Evolutionary conservation across 2,329 filamentous ascomycete species (phyloP), one percentile per base, ranked within the genome.

Genomic region (Hirsutella rhossiliensis): DNA sequence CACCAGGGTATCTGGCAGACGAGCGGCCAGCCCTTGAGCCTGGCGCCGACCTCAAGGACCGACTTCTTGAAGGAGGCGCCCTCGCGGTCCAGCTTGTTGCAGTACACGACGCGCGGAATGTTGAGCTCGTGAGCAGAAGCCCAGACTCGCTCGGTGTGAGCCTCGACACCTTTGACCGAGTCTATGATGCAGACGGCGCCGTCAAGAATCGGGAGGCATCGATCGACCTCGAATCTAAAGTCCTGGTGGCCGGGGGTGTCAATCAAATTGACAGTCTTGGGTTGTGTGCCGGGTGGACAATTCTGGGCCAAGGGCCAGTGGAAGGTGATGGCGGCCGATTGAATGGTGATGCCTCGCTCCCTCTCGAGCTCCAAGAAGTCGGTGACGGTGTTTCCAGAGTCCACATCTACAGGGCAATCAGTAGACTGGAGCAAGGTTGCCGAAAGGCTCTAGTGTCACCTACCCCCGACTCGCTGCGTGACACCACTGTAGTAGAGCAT

Each of bases 401-500:
- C 90, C 50, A 98, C 92, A 62, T 96, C 89, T 78, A 17, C 12
- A 12, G 4, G 3, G 11, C 15, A 1, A 15, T 38, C 17, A 40
- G 23, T 11, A 28, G 31, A 34, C 7, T 30, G 6, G 20, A 6
- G 3, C 13, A 13, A 27, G 19, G n/a, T 18, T n/a, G 7, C 4
- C 9, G 34, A 18, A 19, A 5, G 4, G 29, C 30, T 6, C n/a
- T n/a, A 9, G 17, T 18, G 19, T 19, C 15, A 61, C 71, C 40
- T 57, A 76, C 75, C 75, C 67, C 92, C 92, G 57, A 96, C 80
- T 62, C 89, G 75, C 51, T 86, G 75, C 11, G 89, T 94, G 49
- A 89, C 81, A 41, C 92, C 90, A 60, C 87, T 94, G 58, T 96
- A 95, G 60, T 88, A 97, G 57, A 98, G 83, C 90, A 97, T 97